phyloP scores from a whole-genome alignment of 306 rosid genomes.

The Arachis stenosperma region DNA sequence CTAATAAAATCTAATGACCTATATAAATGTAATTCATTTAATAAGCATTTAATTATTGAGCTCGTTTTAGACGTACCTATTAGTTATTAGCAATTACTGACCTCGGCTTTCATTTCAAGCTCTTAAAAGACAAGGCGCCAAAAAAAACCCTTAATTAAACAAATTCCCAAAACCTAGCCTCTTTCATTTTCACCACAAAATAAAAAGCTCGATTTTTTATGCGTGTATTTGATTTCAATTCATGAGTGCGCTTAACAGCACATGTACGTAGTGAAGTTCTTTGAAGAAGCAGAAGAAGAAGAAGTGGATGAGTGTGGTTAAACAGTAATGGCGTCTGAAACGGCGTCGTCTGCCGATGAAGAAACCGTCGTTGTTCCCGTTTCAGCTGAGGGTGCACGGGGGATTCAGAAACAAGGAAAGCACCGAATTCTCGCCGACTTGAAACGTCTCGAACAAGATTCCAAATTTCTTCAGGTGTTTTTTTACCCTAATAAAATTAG shows the following conservation, averaged over 20 bases:
- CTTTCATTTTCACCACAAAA: too few relatives aligned
- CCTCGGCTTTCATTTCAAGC: too few relatives aligned
- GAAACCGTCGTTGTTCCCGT: constrained; percentile 37
- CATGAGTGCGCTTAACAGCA: constrained; percentile 19
- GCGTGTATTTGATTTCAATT: not conserved
- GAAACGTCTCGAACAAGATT: constrained; percentile 77
- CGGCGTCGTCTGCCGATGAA: constrained; percentile 68
- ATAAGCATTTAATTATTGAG: too few relatives aligned
- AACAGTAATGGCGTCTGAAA: constrained; percentile 59
- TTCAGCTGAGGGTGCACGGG: constrained; percentile 25
- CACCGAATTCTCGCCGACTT: constrained; percentile 83
- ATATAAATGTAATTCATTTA: too few relatives aligned
- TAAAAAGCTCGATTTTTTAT: constrained; percentile 24
- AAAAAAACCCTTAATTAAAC: too few relatives aligned
- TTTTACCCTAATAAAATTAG: not conserved
- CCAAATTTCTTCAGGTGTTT: constrained; percentile 64
- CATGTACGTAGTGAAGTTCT: constrained; percentile 15
- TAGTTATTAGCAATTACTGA: too few relatives aligned
- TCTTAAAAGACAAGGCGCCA: too few relatives aligned
- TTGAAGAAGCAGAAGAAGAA: not conserved
- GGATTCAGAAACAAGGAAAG: constrained; percentile 66
- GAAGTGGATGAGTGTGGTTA: constrained; percentile 37
- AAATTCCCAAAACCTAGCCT: too few relatives aligned
- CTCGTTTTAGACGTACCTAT: too few relatives aligned
- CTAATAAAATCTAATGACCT: too few relatives aligned